These are phyloP conservation scores for Scleroderma citrinum DNA, from an alignment of 768 basidiomycete genomes.

Conservation along the genomic window DNA sequence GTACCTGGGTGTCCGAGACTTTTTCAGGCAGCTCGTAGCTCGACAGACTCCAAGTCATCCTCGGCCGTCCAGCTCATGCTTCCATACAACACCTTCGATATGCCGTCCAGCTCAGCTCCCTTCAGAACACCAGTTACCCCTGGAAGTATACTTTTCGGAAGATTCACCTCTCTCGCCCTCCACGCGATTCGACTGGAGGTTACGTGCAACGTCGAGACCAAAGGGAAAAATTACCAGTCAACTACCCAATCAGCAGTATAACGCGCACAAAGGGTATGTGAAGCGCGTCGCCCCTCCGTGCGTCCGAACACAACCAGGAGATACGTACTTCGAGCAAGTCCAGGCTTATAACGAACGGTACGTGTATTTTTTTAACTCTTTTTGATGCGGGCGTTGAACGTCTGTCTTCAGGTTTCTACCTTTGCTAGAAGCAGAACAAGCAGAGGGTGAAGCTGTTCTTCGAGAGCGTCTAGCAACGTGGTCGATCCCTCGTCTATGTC, in stretches of 20 bases:
- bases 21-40: slow-evolving; percentile 18
- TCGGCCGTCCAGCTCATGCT: neutral
- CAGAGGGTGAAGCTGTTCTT: slow-evolving; percentile 53
- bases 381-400: neutral
- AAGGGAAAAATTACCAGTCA: slow-evolving; percentile 5
- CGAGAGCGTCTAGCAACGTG: slow-evolving; percentile 63
- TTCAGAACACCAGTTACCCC: slow-evolving; percentile 17
- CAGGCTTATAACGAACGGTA: slow-evolving; percentile 52
- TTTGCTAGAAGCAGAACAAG: slow-evolving; percentile 52
- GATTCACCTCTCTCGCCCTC: slow-evolving; percentile 21
- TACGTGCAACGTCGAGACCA: slow-evolving; percentile 45
- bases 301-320: slow-evolving; percentile 28
- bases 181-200: slow-evolving; percentile 56
- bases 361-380: slow-evolving; percentile 10
- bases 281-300: slow-evolving; percentile 36
- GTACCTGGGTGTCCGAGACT: slow-evolving; percentile 28
- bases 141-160: slow-evolving; percentile 26
- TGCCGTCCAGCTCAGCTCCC: slow-evolving; percentile 8
- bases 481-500: slow-evolving; percentile 51
- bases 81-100: slow-evolving; percentile 13
- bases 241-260: slow-evolving; percentile 7
- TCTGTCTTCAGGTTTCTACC: slow-evolving; percentile 39
- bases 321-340: slow-evolving; percentile 45
- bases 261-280: slow-evolving; percentile 20
- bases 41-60: neutral